A percentile compares a stretch with the other conserved stretches of the same genome.
These are phyloP conservation scores for Fusarium denticulatum DNA, from an alignment of 2,329 filamentous ascomycete genomes.

Conservation along the genomic window DNA sequence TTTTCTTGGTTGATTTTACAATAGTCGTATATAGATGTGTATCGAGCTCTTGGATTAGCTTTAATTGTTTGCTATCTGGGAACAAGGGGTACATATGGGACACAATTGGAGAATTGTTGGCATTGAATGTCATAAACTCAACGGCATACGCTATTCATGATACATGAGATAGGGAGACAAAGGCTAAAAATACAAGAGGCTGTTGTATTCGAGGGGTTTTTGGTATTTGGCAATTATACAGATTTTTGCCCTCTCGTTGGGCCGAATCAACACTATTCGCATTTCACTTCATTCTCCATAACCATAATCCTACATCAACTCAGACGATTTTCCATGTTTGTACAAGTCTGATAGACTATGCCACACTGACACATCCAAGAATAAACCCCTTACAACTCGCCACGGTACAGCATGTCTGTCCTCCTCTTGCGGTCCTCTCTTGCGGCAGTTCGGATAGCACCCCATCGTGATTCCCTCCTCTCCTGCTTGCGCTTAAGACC, in stretches of 20 bases:
- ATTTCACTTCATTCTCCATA: slow-evolving; percentile 23
- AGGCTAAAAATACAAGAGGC: slow-evolving; percentile 25
- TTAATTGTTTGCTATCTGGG: neutral
- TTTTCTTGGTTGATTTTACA: neutral
- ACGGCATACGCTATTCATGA: neutral
- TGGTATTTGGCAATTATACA: slow-evolving; percentile 44
- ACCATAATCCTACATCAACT: slow-evolving; percentile 41
- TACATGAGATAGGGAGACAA: neutral
- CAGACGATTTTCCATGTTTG: slow-evolving; percentile 32
- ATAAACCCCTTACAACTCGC: slow-evolving; percentile 55
- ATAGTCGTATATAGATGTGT: neutral
- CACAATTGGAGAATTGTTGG: neutral
- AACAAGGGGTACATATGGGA: neutral
- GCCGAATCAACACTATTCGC: slow-evolving; percentile 16
- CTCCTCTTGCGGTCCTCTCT: slow-evolving; percentile 65
- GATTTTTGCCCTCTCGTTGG: slow-evolving; percentile 18
- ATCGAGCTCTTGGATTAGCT: neutral
- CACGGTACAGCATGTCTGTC: slow-evolving; percentile 61
- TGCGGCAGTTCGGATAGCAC: slow-evolving; percentile 63
- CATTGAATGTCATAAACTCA: neutral
- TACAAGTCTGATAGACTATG: slow-evolving; percentile 31
- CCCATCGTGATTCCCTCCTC: slow-evolving; percentile 65
- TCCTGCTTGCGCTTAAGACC: slow-evolving; percentile 58
- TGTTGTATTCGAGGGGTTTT: slow-evolving; percentile 31
- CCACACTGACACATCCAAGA: neutral